Evolutionary conservation across 306 rosid species (phyloP), one percentile per base, ranked within the genome.

Genomic region (Quercus alba): DNA sequence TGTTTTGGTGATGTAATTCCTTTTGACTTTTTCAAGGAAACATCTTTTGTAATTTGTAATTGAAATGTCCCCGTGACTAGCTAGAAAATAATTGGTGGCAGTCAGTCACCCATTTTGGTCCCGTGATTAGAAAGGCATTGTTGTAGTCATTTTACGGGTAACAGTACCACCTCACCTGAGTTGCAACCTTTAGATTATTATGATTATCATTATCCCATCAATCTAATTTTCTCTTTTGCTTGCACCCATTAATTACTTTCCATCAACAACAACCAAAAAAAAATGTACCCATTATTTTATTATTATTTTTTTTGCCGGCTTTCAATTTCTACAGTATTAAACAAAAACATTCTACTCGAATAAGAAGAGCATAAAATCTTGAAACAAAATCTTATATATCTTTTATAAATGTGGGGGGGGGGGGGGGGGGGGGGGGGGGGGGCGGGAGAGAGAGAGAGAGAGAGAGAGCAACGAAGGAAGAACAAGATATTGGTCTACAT

Each of bases 11-110:
- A 26, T 63, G 70, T 15, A 28, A 63, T 54, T 82, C 41, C 28
- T 12, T 2, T 82, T 72, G 79, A 75, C 80, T 81, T 74, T 70
- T 10, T 18, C 11, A 44, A 35, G n/a, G n/a, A 56, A 35, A 80
- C 56, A 82, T 73, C 82, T 56, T 62, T 69, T 78, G 59, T 72
- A 63, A 75, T 41, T 41, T 41, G 46, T 41, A 41, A 41, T 41
- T 72, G 46, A 11, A 3, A 3, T 10, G 54, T 11, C 70, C 83
- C 84, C 78, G 84, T 86, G 91, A 89, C 82, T 69, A 68, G 63
- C 82, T 69, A 68, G 63, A 80, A 69, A 72, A 55, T 31, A 64
- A 61, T 28, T 64, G 41, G 41, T 77, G 76, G 70, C 54, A 49
- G 54, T 49, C 54, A 49, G 54, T 49, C 15, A 49, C 5, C 13